These are phyloP conservation scores for Cyberlindnera euphorbiiphila DNA, from an alignment of 805 yeast genomes.

Conservation along the genomic window DNA sequence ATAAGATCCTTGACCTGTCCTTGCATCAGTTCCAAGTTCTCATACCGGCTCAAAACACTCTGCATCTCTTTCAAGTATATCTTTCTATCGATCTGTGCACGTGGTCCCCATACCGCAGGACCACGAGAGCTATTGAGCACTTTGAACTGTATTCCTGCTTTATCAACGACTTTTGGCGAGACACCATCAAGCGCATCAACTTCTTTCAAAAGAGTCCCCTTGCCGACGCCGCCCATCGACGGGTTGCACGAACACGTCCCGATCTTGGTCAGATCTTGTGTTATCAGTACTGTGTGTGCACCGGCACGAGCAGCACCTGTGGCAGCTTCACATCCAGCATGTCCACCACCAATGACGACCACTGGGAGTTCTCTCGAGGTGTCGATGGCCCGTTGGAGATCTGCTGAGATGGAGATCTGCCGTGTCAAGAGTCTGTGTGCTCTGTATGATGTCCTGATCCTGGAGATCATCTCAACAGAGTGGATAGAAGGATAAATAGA, in stretches of 20 bases:
- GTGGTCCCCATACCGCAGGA: slow-evolving; percentile 97
- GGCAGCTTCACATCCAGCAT: slow-evolving; percentile 98
- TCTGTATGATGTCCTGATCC: too few relatives aligned
- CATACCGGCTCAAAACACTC: slow-evolving; percentile 47
- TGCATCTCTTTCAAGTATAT: slow-evolving; percentile 83
- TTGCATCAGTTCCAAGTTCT: slow-evolving; percentile 52
- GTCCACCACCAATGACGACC: slow-evolving; percentile 94
- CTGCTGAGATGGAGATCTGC: slow-evolving; percentile 22
- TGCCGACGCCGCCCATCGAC: slow-evolving; percentile 97
- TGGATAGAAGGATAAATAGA: too few relatives aligned
- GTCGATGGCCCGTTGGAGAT: slow-evolving; percentile 15
- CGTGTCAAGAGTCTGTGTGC: slow-evolving; percentile 1
- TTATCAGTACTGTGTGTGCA: slow-evolving; percentile 61
- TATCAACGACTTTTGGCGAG: slow-evolving; percentile 79
- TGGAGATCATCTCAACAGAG: too few relatives aligned
- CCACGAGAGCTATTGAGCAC: slow-evolving; percentile 84
- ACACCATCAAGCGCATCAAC: slow-evolving; percentile 97
- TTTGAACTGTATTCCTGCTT: slow-evolving; percentile 89
- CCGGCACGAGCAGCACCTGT: slow-evolving; percentile 89
- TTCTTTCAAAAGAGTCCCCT: slow-evolving; percentile 87
- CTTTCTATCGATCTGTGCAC: slow-evolving; percentile 91
- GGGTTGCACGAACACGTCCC: slow-evolving; percentile 98
- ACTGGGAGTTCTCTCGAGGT: slow-evolving; percentile 46
- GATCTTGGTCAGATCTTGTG: slow-evolving; percentile 70
- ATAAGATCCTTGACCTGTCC: slow-evolving; percentile 85